Evolutionary conservation across 345 rosid genomes (phyloP).

Genomic region (Psidium friedrichsthalianum): DNA sequence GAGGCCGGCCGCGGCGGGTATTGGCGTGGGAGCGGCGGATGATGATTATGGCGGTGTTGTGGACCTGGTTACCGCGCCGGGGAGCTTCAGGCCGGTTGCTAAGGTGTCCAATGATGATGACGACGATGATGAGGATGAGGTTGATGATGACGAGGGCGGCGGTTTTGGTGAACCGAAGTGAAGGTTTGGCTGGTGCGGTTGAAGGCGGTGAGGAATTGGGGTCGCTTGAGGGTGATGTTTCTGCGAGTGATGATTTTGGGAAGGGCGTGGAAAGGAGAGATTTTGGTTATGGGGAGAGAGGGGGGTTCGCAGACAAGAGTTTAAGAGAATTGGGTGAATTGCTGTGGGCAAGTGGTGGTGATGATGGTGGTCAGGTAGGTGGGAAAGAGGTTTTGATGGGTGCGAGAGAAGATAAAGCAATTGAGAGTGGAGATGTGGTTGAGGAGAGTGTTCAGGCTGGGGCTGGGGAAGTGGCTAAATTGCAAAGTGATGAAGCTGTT

Average conservation of each 20-base stretch:
- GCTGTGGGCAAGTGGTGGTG: background rate
- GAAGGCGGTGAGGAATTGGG: background rate
- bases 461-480: constrained; percentile 6
- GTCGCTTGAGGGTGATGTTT: background rate
- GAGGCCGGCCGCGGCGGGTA: constrained; percentile 6
- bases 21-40: constrained; percentile 1
- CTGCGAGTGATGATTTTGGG: constrained; percentile 1
- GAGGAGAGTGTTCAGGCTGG: background rate
- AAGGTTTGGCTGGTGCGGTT: background rate
- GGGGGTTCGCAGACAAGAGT: constrained; percentile 6
- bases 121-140: constrained; percentile 7
- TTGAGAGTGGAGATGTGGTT: background rate
- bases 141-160: background rate
- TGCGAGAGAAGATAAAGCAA: background rate
- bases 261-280: constrained; percentile 6
- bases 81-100: constrained; percentile 10
- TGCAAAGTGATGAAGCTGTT: constrained; percentile 9
- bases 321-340: constrained; percentile 3
- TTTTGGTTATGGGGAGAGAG: constrained; percentile 22
- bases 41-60: background rate
- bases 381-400: background rate
- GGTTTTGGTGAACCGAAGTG: background rate
- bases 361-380: background rate
- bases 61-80: background rate
- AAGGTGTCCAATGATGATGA: constrained; percentile 4